phyloP scores from a whole-genome alignment of 768 basidiomycete species.

The Collybiopsis luxurians region DNA sequence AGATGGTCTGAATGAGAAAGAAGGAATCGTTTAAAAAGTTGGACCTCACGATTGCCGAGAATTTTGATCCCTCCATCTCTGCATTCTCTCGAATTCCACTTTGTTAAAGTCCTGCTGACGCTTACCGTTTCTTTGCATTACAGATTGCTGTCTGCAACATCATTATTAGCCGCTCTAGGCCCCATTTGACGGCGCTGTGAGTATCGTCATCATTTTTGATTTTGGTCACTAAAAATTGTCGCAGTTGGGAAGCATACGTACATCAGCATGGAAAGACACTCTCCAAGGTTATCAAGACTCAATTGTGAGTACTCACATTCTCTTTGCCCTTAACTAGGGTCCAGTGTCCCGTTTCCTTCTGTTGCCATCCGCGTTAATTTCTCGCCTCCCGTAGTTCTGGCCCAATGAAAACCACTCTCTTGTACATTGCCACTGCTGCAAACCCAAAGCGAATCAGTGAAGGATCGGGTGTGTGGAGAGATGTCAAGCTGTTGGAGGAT shows the following conservation, averaged over 20 bases:
- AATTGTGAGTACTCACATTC: constrained; percentile 2
- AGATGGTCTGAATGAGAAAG: too few species aligned
- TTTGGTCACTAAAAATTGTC: constrained; percentile 15
- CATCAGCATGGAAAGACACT: constrained; percentile 1
- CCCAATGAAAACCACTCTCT: constrained; percentile 30
- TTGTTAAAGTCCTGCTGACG: too few species aligned
- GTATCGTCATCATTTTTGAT: constrained; percentile 12
- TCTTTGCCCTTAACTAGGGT: background rate
- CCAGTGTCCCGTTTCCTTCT: too few species aligned
- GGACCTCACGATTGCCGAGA: too few species aligned
- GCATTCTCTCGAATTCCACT: too few species aligned
- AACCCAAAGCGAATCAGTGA: constrained; percentile 28
- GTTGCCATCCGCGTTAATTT: too few species aligned
- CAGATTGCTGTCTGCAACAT: constrained; percentile 26
- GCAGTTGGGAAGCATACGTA: background rate
- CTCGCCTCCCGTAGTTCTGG: constrained; percentile 13
- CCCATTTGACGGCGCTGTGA: constrained; percentile 23
- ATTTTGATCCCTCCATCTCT: too few species aligned
- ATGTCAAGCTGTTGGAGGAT: constrained; percentile 30
- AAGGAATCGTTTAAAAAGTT: too few species aligned
- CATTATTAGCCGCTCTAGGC: constrained; percentile 27
- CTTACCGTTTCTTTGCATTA: background rate
- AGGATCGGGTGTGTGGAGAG: constrained; percentile 26
- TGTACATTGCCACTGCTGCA: constrained; percentile 24
- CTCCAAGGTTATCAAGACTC: constrained; percentile 9